Base-by-base conservation (phyloP, 805 yeast species). In the Candida peoriensis region DNA sequence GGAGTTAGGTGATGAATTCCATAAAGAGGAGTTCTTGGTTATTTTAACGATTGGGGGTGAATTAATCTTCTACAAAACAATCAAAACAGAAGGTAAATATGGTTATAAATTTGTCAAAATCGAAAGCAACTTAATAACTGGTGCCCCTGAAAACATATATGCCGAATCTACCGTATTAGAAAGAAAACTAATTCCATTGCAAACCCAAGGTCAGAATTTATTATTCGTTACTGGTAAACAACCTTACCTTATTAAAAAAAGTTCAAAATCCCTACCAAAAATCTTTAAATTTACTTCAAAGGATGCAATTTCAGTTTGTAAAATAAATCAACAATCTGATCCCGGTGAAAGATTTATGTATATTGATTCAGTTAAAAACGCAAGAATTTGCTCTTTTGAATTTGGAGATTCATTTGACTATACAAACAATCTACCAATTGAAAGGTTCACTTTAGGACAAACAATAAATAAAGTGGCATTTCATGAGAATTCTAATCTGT, bases 1-100 rank as follows among this genome's bases (percentile, higher is more conserved):
- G 29, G 72, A 71, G 30, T 50, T 87, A 20, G 96, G 96, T 5
- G 84, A 81, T 47, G 54, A 60, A 8, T 44, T 54, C 22, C 42
- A 52, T 20, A 66, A 70, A 28, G 80, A 78, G 31, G 88, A 83
- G 46, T 77, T 77, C 53, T 55, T 88, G 38, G 69, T 87, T 0
- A 65, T 85, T 7, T 59, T 86, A 33, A 87, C 95, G 0, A 74
- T 78, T 52, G 93, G 94, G 34, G 95, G 94, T 47, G 93, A 86
- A 54, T 62, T 87, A 2, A 63, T 76, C 23, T 61, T 83, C 33
- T 88, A 87, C 55, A 77, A 76, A 46, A 61, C 78, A 23, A 75
- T 59, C 41, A 63, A 63, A 40, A 75, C 68, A 46, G 18, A 63
- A 58, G 41, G 69, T 55, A 42, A 57, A 51, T n/a, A n/a, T n/a